Base-by-base conservation (phyloP, 2,329 filamentous ascomycete species). In the Fusarium newnesense region DNA sequence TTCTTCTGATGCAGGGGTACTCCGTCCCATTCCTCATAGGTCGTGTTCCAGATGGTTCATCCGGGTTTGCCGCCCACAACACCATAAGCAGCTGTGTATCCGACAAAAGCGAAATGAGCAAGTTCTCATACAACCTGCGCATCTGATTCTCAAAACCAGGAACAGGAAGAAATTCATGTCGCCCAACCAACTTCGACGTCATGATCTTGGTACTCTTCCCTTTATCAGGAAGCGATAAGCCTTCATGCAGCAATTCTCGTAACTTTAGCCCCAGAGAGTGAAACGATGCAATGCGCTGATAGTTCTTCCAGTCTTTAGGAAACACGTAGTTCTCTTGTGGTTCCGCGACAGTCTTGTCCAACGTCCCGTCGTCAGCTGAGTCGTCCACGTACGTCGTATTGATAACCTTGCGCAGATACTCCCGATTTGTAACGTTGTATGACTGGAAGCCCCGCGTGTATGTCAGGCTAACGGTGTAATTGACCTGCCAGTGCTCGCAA, bases 401-500 rank as follows among this genome's bases (percentile, higher is more conserved):
- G 47, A 74, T 61, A 15, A 75, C 49, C 46, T 63, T 75, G 60
- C 40, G 58, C 32, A 67, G 46, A 39, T 64, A 65, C 10, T 74
- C 62, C 28, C 65, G 40, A 18, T 56, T 42, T 2, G 54, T 40
- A 3, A 74, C 42, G n/a, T 63, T 49, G 60, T 75, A 72, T 6
- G 44, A 70, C 60, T 75, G 69, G 1, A 75, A 32, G 5, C 71
- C 71, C 8, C 57, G 44, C 7, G 71, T 74, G 36, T 74, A 74
- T 24, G 60, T 65, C 40, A 75, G 39, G 2, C 54, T 70, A 0
- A 72, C 69, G 0, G 65, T 70, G 18, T 75, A 75, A 6, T 64
- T 53, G 9, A 61, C 64, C 43, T 72, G 64, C n/a, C 61, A 74
- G 52, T 74, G 72, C 30, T 75, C 72, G 16, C 72, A 75, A 16